Base-by-base conservation (phyloP, 495 filamentous ascomycete genomes). In the Elaphomyces granulatus region DNA sequence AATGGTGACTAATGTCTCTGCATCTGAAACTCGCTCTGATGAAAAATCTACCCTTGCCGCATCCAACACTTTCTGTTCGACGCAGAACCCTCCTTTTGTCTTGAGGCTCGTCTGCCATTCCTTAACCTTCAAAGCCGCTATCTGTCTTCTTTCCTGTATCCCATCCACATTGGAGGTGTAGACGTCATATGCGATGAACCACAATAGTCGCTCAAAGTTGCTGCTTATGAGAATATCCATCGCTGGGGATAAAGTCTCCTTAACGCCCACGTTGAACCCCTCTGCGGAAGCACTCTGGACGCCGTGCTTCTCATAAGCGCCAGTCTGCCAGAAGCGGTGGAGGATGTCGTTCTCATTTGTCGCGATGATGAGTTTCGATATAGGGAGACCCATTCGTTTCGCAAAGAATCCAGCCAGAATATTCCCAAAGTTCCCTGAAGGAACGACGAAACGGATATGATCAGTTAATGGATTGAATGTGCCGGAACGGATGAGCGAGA, bases 221-320 rank as follows among this genome's bases (percentile, higher is more conserved):
- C 79, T 86, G 39, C 76, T 82, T 26, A 95, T 86, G 9, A 96
- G 70, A 39, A 95, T 95, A 56, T 96, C 90, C 90, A 98, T 98
- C 15, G 90, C 90, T 0, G 90, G 88, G 38, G 74, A 80, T 28
- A 84, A 65, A 0, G 90, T 95, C 58, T 90, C 88, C 59, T 83
- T 84, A 38, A 84, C 80, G 34, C 80, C 82, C 28, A 71, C 70
- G 30, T n/a, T n/a, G n/a, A n/a, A n/a, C n/a, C n/a, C 72, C 44
- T 74, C 61, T 0, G 71, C 72, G 16, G 63, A 65, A 4, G 34
- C 20, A 34, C 71, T 72, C 30, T 69, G 59, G 14, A 72, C 67
- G 1, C 75, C 60, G 19, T 82, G 64, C 66, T 88, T 90, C 66
- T 83, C 78, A 66, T 87, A 83, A 18, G 68, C 65, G 15, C 81